These are phyloP conservation scores for Eutypella sp. DNA, from an alignment of 2,329 filamentous ascomycete genomes.

Conservation along the genomic window DNA sequence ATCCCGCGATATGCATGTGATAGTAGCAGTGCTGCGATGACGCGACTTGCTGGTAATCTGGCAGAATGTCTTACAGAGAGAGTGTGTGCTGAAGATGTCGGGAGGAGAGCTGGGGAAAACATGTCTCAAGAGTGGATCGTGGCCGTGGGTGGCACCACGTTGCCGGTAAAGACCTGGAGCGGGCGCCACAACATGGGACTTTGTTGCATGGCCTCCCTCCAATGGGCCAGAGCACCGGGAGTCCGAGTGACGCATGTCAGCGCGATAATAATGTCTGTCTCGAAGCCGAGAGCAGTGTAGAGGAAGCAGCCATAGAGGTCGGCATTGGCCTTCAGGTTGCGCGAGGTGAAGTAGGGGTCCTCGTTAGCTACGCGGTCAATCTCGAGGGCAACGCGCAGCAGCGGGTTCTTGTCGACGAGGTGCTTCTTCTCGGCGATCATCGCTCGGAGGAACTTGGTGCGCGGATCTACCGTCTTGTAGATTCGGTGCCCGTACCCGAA, in stretches of 20 bases:
- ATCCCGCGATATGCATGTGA: not conserved
- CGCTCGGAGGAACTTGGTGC: slow-evolving; percentile 25
- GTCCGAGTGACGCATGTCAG: slow-evolving; percentile 22
- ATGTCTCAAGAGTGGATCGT: not conserved
- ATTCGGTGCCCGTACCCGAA: slow-evolving; percentile 39
- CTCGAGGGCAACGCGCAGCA: slow-evolving; percentile 32
- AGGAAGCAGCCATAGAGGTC: slow-evolving; percentile 40
- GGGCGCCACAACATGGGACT: slow-evolving; percentile 2
- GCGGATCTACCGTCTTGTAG: slow-evolving; percentile 32
- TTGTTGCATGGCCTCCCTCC: slow-evolving; percentile 19
- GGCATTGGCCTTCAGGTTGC: slow-evolving; percentile 36
- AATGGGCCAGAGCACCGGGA: slow-evolving; percentile 24
- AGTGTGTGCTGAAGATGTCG: too few relatives aligned
- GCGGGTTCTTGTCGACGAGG: slow-evolving; percentile 21
- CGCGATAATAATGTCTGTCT: slow-evolving; percentile 24
- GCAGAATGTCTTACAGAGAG: too few relatives aligned
- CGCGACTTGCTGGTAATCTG: too few relatives aligned
- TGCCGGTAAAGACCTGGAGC: slow-evolving; percentile 1
- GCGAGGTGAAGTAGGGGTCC: slow-evolving; percentile 31
- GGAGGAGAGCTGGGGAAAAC: too few relatives aligned
- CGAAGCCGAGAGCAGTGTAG: slow-evolving; percentile 33
- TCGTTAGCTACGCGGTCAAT: slow-evolving; percentile 31
- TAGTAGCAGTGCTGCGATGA: too few relatives aligned
- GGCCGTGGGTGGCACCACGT: not conserved
- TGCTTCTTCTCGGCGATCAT: slow-evolving; percentile 17